Evolutionary conservation across 2,329 filamentous ascomycete genomes (phyloP).

Genomic region (Zymoseptoria ardabiliae): DNA sequence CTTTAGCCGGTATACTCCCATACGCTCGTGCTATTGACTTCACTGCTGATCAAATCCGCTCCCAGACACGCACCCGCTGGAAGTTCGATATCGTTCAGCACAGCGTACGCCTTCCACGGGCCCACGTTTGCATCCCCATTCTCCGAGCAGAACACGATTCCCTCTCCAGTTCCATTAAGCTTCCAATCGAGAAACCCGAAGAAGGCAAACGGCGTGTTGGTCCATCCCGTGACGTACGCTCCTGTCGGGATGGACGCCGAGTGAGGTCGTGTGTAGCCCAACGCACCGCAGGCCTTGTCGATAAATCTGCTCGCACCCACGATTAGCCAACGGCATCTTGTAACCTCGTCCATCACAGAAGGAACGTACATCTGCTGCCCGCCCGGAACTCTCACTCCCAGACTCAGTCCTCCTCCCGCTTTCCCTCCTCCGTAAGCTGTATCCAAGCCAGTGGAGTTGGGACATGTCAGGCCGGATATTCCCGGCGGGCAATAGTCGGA

Average conservation of each 20-base stretch:
- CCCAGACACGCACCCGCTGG: slow-evolving; percentile 2
- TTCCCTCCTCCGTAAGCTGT: not conserved
- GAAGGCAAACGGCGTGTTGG: slow-evolving; percentile 2
- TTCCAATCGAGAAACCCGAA: slow-evolving; percentile 17
- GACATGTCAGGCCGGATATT: slow-evolving; percentile 14
- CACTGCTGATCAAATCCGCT: slow-evolving; percentile 5
- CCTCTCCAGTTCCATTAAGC: slow-evolving; percentile 1
- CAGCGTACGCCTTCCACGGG: slow-evolving; percentile 9
- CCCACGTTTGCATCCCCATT: slow-evolving; percentile 1
- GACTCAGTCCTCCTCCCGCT: slow-evolving; percentile 5
- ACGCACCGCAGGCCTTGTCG: slow-evolving; percentile 20
- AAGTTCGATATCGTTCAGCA: slow-evolving; percentile 1
- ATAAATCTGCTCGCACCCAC: slow-evolving; percentile 19
- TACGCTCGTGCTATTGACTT: slow-evolving; percentile 4
- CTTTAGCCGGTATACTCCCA: slow-evolving; percentile 5
- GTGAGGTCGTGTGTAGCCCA: slow-evolving; percentile 27
- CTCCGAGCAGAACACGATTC: slow-evolving; percentile 4
- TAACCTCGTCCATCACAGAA: not conserved
- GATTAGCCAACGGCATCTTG: not conserved
- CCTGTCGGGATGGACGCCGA: slow-evolving; percentile 21
- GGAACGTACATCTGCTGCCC: slow-evolving; percentile 26
- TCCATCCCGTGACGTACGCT: slow-evolving; percentile 22
- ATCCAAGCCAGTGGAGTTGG: slow-evolving; percentile 11
- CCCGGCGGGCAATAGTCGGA: slow-evolving; percentile 26
- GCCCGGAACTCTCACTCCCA: slow-evolving; percentile 24